These are phyloP conservation scores for Pezicula neosporulosa DNA, from an alignment of 2,329 filamentous ascomycete species.

Conservation along the genomic window DNA sequence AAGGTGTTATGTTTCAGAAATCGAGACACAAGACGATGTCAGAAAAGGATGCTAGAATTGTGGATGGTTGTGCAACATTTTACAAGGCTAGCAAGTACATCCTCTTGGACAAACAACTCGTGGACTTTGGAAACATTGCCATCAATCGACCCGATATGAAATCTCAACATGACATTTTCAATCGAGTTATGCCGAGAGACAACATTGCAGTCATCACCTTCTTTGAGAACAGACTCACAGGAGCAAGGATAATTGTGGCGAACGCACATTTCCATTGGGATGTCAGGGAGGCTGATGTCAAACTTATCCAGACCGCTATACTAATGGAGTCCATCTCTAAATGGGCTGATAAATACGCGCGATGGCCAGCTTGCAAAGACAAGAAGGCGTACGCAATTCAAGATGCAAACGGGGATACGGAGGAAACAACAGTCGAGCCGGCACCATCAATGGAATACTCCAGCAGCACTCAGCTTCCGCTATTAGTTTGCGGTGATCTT, in stretches of 20 bases:
- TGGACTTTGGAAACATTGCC: constrained; percentile 87
- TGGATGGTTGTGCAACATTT: constrained; percentile 96
- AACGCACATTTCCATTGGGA: constrained; percentile 98
- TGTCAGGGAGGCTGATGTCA: constrained; percentile 85
- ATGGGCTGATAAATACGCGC: constrained; percentile 79
- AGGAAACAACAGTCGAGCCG: constrained; percentile 59
- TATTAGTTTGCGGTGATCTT: constrained; percentile 92
- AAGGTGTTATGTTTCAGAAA: constrained; percentile 90
- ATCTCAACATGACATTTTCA: constrained; percentile 95
- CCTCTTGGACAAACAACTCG: constrained; percentile 86
- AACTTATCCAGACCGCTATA: constrained; percentile 93
- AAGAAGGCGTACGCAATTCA: constrained; percentile 46
- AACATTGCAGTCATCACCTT: constrained; percentile 92
- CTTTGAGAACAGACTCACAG: constrained; percentile 86
- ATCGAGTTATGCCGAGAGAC: constrained; percentile 96
- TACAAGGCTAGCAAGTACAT: constrained; percentile 96
- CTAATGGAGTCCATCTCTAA: constrained; percentile 89
- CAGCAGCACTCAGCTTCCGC: constrained; percentile 80
- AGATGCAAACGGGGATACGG: constrained; percentile 40
- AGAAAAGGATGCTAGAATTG: constrained; percentile 81
- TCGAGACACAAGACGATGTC: constrained; percentile 87
- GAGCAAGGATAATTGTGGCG: constrained; percentile 86
- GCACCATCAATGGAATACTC: constrained; percentile 84
- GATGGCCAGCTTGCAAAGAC: constrained; percentile 76
- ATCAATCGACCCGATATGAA: constrained; percentile 97